These are phyloP conservation scores for Phylloporus rhodoxanthus DNA, from an alignment of 768 basidiomycete species.

Conservation along the genomic window DNA sequence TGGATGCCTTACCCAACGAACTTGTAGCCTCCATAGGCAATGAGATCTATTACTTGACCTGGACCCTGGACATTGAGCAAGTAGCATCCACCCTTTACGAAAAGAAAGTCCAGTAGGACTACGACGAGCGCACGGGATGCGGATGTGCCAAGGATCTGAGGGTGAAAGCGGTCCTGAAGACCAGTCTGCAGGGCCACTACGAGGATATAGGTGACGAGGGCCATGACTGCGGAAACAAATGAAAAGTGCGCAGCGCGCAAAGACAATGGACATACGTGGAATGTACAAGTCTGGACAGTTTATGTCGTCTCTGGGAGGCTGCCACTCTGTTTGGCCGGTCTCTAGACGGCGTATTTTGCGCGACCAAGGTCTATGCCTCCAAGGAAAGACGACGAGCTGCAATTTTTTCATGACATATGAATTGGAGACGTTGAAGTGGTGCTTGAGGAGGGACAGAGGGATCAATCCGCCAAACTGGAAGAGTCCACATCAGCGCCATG, in stretches of 20 bases:
- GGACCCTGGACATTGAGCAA: conserved; percentile 78
- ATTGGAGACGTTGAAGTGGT: conserved; percentile 95
- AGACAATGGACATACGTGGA: conserved; percentile 50
- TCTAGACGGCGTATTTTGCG: conserved; percentile 63
- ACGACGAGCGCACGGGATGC: conserved; percentile 82
- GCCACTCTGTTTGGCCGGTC: conserved; percentile 65
- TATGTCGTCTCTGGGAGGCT: conserved; percentile 87
- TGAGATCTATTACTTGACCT: conserved; percentile 68
- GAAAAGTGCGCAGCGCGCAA: conserved; percentile 1
- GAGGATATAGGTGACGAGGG: conserved; percentile 91
- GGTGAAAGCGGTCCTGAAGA: conserved; percentile 76
- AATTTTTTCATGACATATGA: conserved; percentile 91
- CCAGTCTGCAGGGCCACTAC: conserved; percentile 83
- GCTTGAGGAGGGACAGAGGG: conserved; percentile 72
- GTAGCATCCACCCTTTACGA: conserved; percentile 90
- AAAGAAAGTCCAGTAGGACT: conserved; percentile 80
- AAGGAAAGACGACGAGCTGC: conserved; percentile 86
- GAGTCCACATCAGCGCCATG: conserved; percentile 1
- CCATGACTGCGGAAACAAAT: conserved; percentile 63
- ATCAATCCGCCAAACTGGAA: conserved; percentile 72
- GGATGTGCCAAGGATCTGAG: conserved; percentile 80
- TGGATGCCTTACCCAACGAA: conserved; percentile 76
- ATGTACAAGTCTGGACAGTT: conserved; percentile 97
- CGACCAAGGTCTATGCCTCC: conserved; percentile 87
- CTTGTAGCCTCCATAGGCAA: conserved; percentile 95